Evolutionary conservation across 129 eudicot species (phyloP), one percentile per base, ranked within the genome.

Genomic region (Flaveria bidentis): DNA sequence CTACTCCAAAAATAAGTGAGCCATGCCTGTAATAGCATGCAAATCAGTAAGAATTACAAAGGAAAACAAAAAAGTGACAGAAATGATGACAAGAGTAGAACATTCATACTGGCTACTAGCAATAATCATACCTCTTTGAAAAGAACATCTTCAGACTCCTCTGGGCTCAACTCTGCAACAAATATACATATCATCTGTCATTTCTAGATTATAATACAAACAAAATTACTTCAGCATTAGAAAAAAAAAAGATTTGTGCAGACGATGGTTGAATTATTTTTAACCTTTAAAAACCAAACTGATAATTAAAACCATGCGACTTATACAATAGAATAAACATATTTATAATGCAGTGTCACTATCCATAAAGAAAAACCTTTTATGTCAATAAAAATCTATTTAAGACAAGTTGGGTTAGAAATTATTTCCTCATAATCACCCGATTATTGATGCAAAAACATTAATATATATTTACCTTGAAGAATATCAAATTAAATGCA

Each of bases 141-240:
- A 78, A 94, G 97, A 77, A 94, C 99, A 87, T 94, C 99, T 86
- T 94, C 99, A 57, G 99, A 91, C 80, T 94, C 99, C 84, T 91
- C 99, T 55, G 99, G 88, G 84, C 97, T 94, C 71, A 94, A 71
- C 57, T 94, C 99, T 94, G 93, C 84, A 73, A 78, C 67, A 76
- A 67, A 75, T 30, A 80, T 22, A 53, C 51, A 63, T 58, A 51
- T 62, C 46, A 51, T 69, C 20, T 52, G 79, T 77, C 64, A 41
- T 63, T 67, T 61, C 45, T 61, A 52, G 66, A 58, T 72, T n/a
- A 28, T 25, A 44, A 74, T 8, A 74, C 50, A 57, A 11, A 15
- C 36, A 46, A n/a, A 44, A 8, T 68, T 52, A 41, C 42, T 63
- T 64, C 36, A 52, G 61, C 74, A 44, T 51, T 52, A 63, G 50